Conservation (phyloP, 345 rosid genomes). For the Capsella bursapastoris region DNA sequence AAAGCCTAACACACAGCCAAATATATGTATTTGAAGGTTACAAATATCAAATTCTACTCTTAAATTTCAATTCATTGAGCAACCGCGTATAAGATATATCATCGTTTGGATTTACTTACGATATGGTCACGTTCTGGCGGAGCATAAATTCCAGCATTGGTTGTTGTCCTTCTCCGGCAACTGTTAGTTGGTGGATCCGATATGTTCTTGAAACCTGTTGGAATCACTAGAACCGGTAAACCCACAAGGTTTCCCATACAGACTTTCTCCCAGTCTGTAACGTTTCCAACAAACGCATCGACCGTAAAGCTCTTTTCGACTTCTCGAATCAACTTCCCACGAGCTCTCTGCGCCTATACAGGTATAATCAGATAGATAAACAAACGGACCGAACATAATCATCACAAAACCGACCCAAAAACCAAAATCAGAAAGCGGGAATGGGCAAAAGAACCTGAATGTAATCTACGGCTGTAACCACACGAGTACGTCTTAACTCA, state of each 20-base stretch:
- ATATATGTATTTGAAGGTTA: neutral
- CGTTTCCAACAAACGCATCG: conserved; percentile 84
- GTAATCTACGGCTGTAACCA: conserved; percentile 78
- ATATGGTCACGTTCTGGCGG: conserved; percentile 80
- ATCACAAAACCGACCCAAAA: neutral
- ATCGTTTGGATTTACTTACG: conserved; percentile 45
- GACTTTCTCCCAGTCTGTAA: conserved; percentile 89
- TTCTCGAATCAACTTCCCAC: conserved; percentile 73
- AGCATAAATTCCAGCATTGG: conserved; percentile 80
- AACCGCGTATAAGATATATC: neutral
- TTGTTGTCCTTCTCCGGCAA: conserved; percentile 61
- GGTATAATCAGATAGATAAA: neutral
- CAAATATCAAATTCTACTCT: neutral
- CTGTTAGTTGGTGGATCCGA: conserved; percentile 58
- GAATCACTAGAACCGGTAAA: conserved; percentile 72
- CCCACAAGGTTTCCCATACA: conserved; percentile 94
- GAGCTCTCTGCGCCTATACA: conserved; percentile 79
- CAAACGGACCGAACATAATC: neutral
- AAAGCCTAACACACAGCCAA: conserved; percentile 57
- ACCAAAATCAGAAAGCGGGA: neutral
- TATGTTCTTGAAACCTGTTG: conserved; percentile 63
- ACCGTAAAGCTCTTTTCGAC: conserved; percentile 72
- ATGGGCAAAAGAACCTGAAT: conserved; percentile 56
- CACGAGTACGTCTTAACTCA: conserved; percentile 70
- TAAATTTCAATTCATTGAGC: neutral